A percentile compares a stretch with the other conserved stretches of the same genome.
These are phyloP conservation scores for Aphelidium insulamus DNA, from an alignment of 371 early-diverging fungal genomes.

Conservation along the genomic window DNA sequence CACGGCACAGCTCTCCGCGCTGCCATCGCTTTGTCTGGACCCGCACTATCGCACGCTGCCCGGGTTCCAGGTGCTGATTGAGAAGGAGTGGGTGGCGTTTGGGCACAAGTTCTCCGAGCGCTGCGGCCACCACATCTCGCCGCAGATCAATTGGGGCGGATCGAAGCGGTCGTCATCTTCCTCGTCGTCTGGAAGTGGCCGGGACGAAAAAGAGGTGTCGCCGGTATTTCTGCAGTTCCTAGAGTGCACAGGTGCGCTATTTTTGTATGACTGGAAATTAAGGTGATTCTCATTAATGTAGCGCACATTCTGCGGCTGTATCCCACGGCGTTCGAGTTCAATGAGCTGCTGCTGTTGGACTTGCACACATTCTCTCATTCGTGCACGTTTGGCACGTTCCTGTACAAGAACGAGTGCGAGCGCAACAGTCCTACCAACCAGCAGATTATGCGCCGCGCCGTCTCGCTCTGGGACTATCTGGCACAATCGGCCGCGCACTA, in stretches of 20 bases:
- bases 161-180: conserved; percentile 9
- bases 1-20: conserved; percentile 74
- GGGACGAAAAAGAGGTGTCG: conserved; percentile 48
- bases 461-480: too few relatives aligned
- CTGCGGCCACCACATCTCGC: conserved; percentile 36
- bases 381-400: conserved; percentile 80
- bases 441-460: too few relatives aligned
- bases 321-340: conserved; percentile 80
- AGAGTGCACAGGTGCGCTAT: too few relatives aligned
- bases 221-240: conserved; percentile 91
- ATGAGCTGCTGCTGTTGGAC: conserved; percentile 48
- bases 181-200: conserved; percentile 5
- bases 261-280: too few relatives aligned
- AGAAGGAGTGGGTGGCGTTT: conserved; percentile 91
- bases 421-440: too few relatives aligned
- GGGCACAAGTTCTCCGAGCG: conserved; percentile 86
- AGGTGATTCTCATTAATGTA: too few relatives aligned
- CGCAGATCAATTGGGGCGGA: conserved; percentile 8
- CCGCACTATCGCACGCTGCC: conserved; percentile 79
- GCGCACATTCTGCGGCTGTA: conserved; percentile 69
- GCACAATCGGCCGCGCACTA: too few relatives aligned
- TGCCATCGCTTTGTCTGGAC: conserved; percentile 75
- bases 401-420: conserved; percentile 72
- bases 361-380: conserved; percentile 63
- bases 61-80: conserved; percentile 72